These are phyloP conservation scores for Crotalaria pallida DNA, from an alignment of 306 rosid genomes.

Conservation along the genomic window DNA sequence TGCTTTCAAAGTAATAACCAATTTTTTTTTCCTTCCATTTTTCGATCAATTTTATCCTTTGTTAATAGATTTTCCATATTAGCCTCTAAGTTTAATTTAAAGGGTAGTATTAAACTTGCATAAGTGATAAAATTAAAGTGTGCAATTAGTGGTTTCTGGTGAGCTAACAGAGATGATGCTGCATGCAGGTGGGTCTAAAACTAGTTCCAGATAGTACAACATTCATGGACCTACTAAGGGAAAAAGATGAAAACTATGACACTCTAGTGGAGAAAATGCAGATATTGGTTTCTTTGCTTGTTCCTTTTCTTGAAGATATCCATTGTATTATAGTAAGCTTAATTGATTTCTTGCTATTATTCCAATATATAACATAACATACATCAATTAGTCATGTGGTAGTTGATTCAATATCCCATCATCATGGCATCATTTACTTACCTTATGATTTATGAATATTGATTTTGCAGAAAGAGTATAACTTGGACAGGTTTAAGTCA, in stretches of 20 bases:
- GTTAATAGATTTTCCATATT: neutral
- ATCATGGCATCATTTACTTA: neutral
- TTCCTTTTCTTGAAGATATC: slow-evolving; percentile 59
- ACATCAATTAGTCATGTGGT: neutral
- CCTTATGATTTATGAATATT: neutral
- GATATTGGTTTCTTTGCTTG: slow-evolving; percentile 50
- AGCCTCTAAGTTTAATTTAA: neutral
- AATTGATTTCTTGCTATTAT: slow-evolving; percentile 19
- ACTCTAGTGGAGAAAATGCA: slow-evolving; percentile 55
- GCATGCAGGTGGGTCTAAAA: slow-evolving; percentile 80
- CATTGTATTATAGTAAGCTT: slow-evolving; percentile 60
- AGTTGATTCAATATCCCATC: neutral
- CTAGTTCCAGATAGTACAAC: slow-evolving; percentile 63
- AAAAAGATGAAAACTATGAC: slow-evolving; percentile 51
- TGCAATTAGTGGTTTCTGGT: neutral
- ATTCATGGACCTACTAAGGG: slow-evolving; percentile 54
- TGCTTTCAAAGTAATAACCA: slow-evolving; percentile 62
- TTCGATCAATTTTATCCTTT: neutral
- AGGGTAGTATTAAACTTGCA: neutral
- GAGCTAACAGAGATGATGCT: slow-evolving; percentile 16
- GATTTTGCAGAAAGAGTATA: slow-evolving; percentile 48
- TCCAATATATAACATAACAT: neutral
- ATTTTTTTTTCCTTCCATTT: neutral
- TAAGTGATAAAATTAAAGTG: neutral
- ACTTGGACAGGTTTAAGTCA: slow-evolving; percentile 64